These are phyloP conservation scores for Maudiozyma bulderi DNA, from an alignment of 805 yeast species.

Conservation along the genomic window DNA sequence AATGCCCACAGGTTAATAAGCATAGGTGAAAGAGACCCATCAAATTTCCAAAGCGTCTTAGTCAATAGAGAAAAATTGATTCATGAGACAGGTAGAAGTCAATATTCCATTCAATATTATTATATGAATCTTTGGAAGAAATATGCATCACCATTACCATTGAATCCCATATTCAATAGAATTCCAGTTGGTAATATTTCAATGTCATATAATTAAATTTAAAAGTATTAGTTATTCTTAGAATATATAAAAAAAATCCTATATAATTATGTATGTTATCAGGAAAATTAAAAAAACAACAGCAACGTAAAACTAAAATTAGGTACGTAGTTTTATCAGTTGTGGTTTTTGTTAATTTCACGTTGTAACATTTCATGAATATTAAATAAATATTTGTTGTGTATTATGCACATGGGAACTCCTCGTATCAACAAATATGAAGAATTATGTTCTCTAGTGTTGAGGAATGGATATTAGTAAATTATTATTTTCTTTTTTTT, in stretches of 20 bases:
- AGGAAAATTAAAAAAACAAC: too few species aligned
- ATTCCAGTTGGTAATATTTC: neutral
- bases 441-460: too few species aligned
- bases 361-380: too few species aligned
- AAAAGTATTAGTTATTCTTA: neutral
- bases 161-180: neutral
- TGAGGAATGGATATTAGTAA: too few species aligned
- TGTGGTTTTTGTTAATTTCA: too few species aligned
- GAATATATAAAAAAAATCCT: neutral
- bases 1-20: slow-evolving; percentile 1
- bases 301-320: too few species aligned
- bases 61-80: slow-evolving; percentile 1
- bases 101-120: neutral
- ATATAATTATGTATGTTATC: too few species aligned
- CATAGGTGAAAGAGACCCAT: slow-evolving; percentile 3
- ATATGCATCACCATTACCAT: neutral
- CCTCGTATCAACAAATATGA: too few species aligned
- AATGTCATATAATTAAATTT: neutral
- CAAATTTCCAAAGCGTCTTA: neutral
- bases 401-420: too few species aligned
- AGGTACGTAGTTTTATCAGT: too few species aligned
- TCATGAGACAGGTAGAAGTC: neutral
- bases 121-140: neutral
- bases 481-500: too few species aligned
- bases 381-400: too few species aligned